Conservation (phyloP, 352 stramenopile genomes). For the Phytophthora pisi region DNA sequence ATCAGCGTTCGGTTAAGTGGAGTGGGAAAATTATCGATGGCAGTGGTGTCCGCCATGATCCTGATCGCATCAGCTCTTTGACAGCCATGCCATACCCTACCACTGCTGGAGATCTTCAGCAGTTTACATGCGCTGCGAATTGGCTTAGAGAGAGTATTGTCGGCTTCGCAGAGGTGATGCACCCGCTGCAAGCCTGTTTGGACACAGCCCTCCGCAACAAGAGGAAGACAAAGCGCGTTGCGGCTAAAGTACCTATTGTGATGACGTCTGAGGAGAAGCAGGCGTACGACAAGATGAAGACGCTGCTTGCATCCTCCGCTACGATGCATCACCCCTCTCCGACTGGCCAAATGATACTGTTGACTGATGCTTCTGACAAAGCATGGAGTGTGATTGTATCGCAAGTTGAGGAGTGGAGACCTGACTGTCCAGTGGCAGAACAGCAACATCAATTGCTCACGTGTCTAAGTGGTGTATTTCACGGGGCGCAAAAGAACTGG, state of each 20-base stretch:
- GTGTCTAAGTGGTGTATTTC: neutral
- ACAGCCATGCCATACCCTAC: neutral
- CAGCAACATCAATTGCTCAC: neutral
- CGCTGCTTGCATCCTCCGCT: neutral
- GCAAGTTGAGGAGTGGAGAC: neutral
- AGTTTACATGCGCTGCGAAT: neutral
- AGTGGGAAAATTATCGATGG: neutral
- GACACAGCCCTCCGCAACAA: neutral
- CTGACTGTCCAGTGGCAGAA: neutral
- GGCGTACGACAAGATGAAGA: neutral
- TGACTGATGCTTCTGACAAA: neutral
- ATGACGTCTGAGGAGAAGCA: neutral
- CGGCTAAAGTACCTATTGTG: neutral
- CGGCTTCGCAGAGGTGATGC: neutral
- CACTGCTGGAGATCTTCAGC: neutral
- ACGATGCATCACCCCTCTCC: neutral
- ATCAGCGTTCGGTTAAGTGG: neutral
- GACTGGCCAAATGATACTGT: neutral
- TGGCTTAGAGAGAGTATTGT: neutral
- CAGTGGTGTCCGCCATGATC: conserved; percentile 1
- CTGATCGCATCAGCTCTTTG: neutral
- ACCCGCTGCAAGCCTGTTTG: neutral
- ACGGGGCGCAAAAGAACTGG: neutral
- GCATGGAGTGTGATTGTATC: neutral
- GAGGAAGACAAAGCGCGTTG: neutral